Percentiles rank a stretch among this genome's conserved stretches.
Conservation (phyloP, 2,329 filamentous ascomycete species). For the Fusarium pseudocircinatum region DNA sequence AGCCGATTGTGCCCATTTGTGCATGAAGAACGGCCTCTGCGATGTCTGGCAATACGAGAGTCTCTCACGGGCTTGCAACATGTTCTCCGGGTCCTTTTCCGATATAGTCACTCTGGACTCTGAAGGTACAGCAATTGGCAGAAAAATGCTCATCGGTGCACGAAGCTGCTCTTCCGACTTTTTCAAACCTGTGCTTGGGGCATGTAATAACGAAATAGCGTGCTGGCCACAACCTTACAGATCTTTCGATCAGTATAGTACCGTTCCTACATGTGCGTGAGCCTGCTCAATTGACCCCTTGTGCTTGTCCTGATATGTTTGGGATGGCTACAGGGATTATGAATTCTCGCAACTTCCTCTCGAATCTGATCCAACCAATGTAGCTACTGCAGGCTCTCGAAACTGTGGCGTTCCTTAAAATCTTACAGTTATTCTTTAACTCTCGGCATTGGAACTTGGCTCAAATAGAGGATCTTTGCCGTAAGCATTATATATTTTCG, state of each 20-base stretch:
- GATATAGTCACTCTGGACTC: not conserved
- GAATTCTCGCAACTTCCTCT: not conserved
- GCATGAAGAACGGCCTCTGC: not conserved
- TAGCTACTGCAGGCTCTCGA: not conserved
- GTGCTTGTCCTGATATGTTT: not conserved
- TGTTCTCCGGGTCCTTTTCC: not conserved
- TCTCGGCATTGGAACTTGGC: fast-evolving
- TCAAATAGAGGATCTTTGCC: not conserved
- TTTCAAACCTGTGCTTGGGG: not conserved
- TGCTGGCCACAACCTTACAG: not conserved
- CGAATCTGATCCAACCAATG: not conserved
- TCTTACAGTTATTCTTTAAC: not conserved
- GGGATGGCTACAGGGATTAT: not conserved
- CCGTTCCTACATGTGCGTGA: not conserved
- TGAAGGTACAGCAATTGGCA: not conserved
- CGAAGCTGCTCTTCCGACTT: not conserved
- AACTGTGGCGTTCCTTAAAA: not conserved
- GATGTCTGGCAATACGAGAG: not conserved
- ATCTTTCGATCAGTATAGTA: not conserved
- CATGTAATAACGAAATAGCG: not conserved
- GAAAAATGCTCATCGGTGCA: not conserved
- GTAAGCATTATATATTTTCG: too few species aligned
- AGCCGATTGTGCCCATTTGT: not conserved
- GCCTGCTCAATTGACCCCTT: not conserved
- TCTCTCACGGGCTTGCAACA: not conserved